Base-by-base conservation (phyloP, 2,329 filamentous ascomycete genomes). In the Plectosphaerella sp. region DNA sequence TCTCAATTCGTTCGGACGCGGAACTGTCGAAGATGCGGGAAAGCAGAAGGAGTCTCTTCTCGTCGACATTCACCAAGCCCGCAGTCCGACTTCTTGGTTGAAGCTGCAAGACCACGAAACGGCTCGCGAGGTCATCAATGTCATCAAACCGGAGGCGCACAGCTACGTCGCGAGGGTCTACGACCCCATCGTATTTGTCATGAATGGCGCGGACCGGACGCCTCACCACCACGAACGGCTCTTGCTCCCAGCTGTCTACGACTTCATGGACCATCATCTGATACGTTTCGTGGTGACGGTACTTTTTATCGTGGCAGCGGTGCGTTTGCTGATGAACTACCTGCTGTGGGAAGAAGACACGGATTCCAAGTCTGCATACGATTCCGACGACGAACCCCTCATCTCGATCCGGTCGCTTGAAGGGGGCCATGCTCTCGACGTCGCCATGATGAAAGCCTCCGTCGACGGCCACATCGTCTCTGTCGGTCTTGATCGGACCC, bases 71-170 rank as follows among this genome's bases (percentile, higher is more conserved):
- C 86, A 92, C 61, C 87, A 90, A 63, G 87, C 87, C 3, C 77
- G 88, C 54, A 88, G 84, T n/a, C 88, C 87, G 1, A 83, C 79
- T 4, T 87, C 88, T 15, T 93, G 89, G 89, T 74, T 92, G 48
- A 79, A 81, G 24, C 75, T 91, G 52, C 89, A 92, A 64, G 88
- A 92, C 59, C 87, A 91, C 59, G 86, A 89, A 61, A 91, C 88
- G 1, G 88, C 88, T 3, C 80, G 80, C 37, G 89, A 92, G 62
- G 79, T 92, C 15, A 89, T 92, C 64, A 78, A 82, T n/a, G 80
- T 88, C 33, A 79, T 91, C 59, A 91, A 89, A 57, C 88, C 88
- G 7, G 74, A 78, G 51, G 80, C 84, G 2, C 79, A 88, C 61
- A 88, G 83, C 65, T 89, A 91, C 63, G 74, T 89, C 16, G 88